Conservation (phyloP, 805 yeast genomes). For the Candida nanaspora region DNA sequence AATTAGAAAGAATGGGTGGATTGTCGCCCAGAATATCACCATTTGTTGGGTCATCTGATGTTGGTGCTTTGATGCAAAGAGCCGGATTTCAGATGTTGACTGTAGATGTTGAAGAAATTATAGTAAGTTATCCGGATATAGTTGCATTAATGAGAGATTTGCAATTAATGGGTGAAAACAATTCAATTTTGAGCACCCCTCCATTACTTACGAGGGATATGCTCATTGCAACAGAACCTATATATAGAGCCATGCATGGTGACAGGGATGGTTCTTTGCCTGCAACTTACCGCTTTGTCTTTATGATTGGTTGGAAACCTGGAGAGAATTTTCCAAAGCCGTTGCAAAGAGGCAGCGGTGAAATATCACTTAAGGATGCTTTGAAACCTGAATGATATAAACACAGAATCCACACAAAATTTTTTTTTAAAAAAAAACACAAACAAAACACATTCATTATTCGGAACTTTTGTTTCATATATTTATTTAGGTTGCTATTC, state of each 20-base stretch:
- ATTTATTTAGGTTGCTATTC: too few species aligned
- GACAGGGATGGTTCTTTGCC: conserved; percentile 54
- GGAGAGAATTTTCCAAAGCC: conserved; percentile 66
- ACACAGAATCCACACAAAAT: too few species aligned
- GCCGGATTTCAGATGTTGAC: conserved; percentile 79
- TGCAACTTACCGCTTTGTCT: conserved; percentile 70
- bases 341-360: conserved; percentile 63
- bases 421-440: too few species aligned
- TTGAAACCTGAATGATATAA: conserved; percentile 15
- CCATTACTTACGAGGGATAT: conserved; percentile 51
- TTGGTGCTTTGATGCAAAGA: conserved; percentile 62
- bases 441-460: too few species aligned
- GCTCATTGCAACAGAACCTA: conserved; percentile 68
- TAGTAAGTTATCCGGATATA: conserved; percentile 72
- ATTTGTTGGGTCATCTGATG: conserved; percentile 68
- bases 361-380: conserved; percentile 61
- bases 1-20: conserved; percentile 72
- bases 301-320: conserved; percentile 87
- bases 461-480: too few species aligned
- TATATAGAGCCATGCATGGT: conserved; percentile 66
- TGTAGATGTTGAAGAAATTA: conserved; percentile 75
- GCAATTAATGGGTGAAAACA: conserved; percentile 80
- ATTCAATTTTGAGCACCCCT: conserved; percentile 37
- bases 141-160: conserved; percentile 61
- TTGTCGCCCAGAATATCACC: conserved; percentile 79